Evolutionary conservation across 2,329 filamentous ascomycete species (phyloP).

Genomic region (Geoglossum cookeanum): DNA sequence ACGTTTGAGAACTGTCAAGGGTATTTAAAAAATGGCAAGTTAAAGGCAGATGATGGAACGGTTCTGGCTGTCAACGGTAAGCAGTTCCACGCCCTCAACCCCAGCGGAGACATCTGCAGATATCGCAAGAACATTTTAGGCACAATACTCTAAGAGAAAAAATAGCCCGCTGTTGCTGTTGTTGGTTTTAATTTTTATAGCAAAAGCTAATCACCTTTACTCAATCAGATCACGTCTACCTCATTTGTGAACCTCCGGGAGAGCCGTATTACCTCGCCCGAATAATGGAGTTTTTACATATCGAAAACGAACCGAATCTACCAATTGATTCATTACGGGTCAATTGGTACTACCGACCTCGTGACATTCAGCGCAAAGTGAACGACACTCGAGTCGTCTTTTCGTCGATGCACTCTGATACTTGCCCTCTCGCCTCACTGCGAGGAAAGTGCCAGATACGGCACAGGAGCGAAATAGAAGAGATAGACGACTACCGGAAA

Average conservation of each 20-base stretch:
- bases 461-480: constrained; percentile 70
- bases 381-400: constrained; percentile 82
- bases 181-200: not conserved
- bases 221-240: constrained; percentile 61
- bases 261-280: constrained; percentile 95
- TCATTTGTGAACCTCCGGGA: constrained; percentile 90
- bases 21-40: constrained; percentile 51
- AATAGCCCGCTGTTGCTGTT: not conserved
- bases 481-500: constrained; percentile 69
- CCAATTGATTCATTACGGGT: constrained; percentile 76
- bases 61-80: constrained; percentile 69
- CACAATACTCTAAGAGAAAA: not conserved
- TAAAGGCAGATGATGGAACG: constrained; percentile 83
- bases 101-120: not conserved
- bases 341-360: constrained; percentile 96
- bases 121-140: not conserved
- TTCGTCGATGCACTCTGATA: constrained; percentile 96
- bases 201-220: constrained; percentile 10
- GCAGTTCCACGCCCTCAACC: constrained; percentile 15
- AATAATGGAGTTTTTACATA: constrained; percentile 94
- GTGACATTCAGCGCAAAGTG: constrained; percentile 83
- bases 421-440: constrained; percentile 76
- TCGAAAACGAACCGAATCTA: constrained; percentile 50
- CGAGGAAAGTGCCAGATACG: constrained; percentile 84
- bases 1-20: constrained; percentile 58